A percentile compares a stretch with the other conserved stretches of the same genome.
Conservation (phyloP, 2,329 filamentous ascomycete genomes). For the Epichloe sp. region DNA sequence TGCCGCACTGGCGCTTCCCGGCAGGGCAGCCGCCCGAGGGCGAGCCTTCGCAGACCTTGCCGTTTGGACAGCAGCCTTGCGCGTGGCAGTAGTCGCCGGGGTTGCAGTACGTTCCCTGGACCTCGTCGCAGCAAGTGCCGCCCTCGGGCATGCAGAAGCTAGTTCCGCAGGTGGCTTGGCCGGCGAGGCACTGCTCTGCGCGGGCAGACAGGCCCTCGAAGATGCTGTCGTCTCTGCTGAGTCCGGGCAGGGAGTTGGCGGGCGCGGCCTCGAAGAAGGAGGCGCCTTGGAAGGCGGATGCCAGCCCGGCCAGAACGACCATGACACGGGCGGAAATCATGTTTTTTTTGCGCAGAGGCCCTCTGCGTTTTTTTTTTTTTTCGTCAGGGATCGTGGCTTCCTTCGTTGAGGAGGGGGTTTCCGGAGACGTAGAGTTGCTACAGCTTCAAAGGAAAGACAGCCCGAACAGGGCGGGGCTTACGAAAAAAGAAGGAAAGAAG, state of each 20-base stretch:
- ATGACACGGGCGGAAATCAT: neutral
- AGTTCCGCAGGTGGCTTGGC: neutral
- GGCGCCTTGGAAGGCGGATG: neutral
- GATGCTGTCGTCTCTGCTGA: neutral
- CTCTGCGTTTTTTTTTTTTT: too few species aligned
- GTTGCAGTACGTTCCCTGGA: neutral
- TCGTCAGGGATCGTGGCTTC: neutral
- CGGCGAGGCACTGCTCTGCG: neutral
- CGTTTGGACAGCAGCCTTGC: neutral
- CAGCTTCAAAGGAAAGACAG: neutral
- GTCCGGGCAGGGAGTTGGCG: neutral
- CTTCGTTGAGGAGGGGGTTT: too few species aligned
- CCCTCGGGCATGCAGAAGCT: neutral
- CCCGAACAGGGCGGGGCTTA: neutral
- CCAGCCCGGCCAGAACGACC: neutral
- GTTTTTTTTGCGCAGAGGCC: neutral
- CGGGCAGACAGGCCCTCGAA: neutral
- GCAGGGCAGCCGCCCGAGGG: neutral
- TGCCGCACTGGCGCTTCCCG: neutral
- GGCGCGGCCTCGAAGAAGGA: neutral
- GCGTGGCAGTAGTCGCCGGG: neutral
- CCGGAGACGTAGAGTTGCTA: too few species aligned
- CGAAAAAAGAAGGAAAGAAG: neutral
- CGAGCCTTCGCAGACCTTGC: neutral
- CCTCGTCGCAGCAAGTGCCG: neutral